A percentile compares a stretch with the other conserved stretches of the same genome.
Conservation (phyloP, 2,329 filamentous ascomycete species). For the Fusarium anguioides region DNA sequence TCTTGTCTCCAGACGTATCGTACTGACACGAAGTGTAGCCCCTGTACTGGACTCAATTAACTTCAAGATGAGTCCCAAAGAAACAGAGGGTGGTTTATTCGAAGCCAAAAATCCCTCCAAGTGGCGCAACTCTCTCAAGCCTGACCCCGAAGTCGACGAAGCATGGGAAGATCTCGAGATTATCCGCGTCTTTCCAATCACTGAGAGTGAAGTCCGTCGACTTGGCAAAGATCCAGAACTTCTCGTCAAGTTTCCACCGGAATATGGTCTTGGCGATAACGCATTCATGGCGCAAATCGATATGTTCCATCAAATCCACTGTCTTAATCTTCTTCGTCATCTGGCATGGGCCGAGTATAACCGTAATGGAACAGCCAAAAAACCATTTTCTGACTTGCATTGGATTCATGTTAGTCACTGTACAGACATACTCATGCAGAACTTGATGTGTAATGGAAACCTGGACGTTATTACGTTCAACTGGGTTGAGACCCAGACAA, state of each 20-base stretch:
- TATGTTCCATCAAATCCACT: conserved; percentile 18
- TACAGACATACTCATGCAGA: conserved; percentile 17
- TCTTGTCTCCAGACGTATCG: rapidly evolving
- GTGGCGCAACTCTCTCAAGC: conserved; percentile 4
- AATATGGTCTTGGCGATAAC: conserved; percentile 7
- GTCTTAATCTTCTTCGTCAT: conserved; percentile 8
- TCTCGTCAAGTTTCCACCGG: conserved; percentile 7
- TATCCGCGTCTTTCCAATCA: conserved; percentile 11
- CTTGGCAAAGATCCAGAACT: conserved; percentile 14
- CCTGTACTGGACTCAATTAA: conserved; percentile 1
- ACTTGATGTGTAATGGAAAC: conserved; percentile 7
- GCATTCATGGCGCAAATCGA: conserved; percentile 16
- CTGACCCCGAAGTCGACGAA: conserved; percentile 4
- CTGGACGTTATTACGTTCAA: conserved; percentile 12
- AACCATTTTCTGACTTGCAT: conserved; percentile 7
- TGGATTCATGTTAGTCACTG: conserved; percentile 16
- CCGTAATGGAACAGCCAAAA: conserved; percentile 7
- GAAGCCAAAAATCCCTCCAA: conserved; percentile 12
- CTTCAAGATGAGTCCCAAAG: not conserved
- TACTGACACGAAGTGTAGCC: not conserved
- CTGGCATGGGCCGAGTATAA: conserved; percentile 6
- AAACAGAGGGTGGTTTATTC: conserved; percentile 8
- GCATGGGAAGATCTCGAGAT: conserved; percentile 18
- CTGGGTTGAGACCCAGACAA: conserved; percentile 12
- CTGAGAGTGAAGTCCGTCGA: not conserved